Base-by-base conservation (phyloP, 2,329 filamentous ascomycete genomes). In the Cercospora beticola region DNA sequence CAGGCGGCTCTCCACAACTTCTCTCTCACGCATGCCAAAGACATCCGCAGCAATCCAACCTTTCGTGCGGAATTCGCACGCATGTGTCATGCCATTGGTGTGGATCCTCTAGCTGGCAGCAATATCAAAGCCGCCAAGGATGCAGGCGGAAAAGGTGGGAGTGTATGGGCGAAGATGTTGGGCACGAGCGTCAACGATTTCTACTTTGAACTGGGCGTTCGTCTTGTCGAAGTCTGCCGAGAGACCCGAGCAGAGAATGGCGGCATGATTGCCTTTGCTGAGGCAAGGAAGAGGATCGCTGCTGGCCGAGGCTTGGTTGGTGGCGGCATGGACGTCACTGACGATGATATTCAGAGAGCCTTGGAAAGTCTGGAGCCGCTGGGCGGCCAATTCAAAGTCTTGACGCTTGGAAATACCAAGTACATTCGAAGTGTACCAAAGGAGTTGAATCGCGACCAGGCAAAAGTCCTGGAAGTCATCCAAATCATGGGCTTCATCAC, bases 31-130 rank as follows among this genome's bases (percentile, higher is more conserved):
- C 95, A 99, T 85, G 92, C 91, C 74, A 93, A 94, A 78, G 95
- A 97, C 76, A 99, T 99, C 69, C 94, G 94, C 71, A 97, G 93
- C 2, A 94, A 98, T 79, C 95, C 95, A 5, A 90, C 89, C 8
- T 99, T 99, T 81, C 92, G 95, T 70, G 93, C 94, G 36, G 94
- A 99, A 81, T 99, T 99, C 78, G 94, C 95, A 3, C 93, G 94
- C 79, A 99, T 99, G 95, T 99, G 95, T 82, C 89, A 93, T 76
- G 93, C 94, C 71, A 97, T 99, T 74, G 95, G 95, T 60, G 93
- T 99, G 12, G 95, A 99, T 79, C 96, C 95, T 2, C 85, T 99
- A 18, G 93, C 93, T 1, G 83, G 82, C 16, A 79, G 77, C 16
- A 78, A 79, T 69, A 74, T 79, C 74, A 75, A 80, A 73, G 74